These are phyloP conservation scores for Gossypium arboreum DNA, from an alignment of 345 rosid genomes.

Conservation along the genomic window DNA sequence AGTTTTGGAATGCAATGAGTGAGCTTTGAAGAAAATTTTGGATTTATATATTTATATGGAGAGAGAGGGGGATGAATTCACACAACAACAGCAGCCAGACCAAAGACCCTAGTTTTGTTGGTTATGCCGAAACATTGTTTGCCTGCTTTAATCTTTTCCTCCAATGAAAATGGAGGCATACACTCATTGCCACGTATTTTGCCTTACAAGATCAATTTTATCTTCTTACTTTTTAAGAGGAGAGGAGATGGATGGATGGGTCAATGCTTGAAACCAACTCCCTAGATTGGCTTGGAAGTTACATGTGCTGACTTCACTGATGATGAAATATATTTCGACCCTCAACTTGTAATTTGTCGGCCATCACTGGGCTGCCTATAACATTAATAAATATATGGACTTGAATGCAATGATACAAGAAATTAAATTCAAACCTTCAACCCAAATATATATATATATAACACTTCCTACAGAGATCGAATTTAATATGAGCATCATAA, in stretches of 20 bases:
- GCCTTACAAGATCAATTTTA: not conserved
- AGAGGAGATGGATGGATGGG: not conserved
- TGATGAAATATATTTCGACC: not conserved
- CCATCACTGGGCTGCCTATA: too few relatives aligned
- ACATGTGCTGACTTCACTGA: not conserved
- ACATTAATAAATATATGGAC: too few relatives aligned
- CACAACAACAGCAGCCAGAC: not conserved
- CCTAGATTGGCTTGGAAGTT: not conserved
- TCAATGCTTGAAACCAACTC: not conserved
- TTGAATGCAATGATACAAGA: too few relatives aligned
- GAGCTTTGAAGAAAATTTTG: too few relatives aligned
- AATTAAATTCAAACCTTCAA: too few relatives aligned
- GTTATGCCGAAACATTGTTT: not conserved
- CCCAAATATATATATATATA: too few relatives aligned
- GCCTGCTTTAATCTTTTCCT: not conserved
- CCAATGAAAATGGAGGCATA: constrained; percentile 14
- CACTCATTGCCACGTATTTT: constrained; percentile 22
- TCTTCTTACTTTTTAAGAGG: too few relatives aligned
- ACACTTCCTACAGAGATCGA: too few relatives aligned
- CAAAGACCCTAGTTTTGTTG: not conserved
- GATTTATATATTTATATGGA: too few relatives aligned
- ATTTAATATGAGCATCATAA: too few relatives aligned
- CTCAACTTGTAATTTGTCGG: not conserved
- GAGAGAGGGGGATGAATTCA: not conserved
- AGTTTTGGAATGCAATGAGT: too few relatives aligned